Conservation (phyloP, 768 basidiomycete species). For the Russula vinacea region DNA sequence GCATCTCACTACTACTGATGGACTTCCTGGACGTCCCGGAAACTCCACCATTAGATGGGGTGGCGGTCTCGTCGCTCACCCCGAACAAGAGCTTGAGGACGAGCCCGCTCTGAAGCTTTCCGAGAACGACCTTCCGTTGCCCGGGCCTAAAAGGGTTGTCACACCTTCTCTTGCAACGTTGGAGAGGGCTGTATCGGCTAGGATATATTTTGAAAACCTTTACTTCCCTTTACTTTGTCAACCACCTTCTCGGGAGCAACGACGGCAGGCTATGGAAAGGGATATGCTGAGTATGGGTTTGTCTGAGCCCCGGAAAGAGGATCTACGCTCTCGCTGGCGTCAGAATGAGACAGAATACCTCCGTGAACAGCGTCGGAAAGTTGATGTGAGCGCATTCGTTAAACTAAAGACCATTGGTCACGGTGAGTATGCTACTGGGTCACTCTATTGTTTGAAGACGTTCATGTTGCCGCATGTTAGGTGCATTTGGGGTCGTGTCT, state of each 20-base stretch:
- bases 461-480: slow-evolving; percentile 41
- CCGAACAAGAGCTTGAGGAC: slow-evolving; percentile 64
- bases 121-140: slow-evolving; percentile 33
- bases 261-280: slow-evolving; percentile 80
- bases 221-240: slow-evolving; percentile 86
- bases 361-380: slow-evolving; percentile 76
- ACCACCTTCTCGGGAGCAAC: slow-evolving; percentile 79
- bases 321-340: slow-evolving; percentile 70
- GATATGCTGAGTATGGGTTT: slow-evolving; percentile 78
- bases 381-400: slow-evolving; percentile 80
- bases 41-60: slow-evolving; percentile 62
- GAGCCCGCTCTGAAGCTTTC: slow-evolving; percentile 37
- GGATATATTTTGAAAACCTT: slow-evolving; percentile 91
- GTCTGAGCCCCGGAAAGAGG: slow-evolving; percentile 64
- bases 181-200: slow-evolving; percentile 88
- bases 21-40: slow-evolving; percentile 54
- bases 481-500: slow-evolving; percentile 94
- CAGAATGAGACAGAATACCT: slow-evolving; percentile 89
- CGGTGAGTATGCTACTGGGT: slow-evolving; percentile 47
- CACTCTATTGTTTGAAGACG: slow-evolving; percentile 27
- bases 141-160: slow-evolving; percentile 55
- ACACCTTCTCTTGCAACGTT: slow-evolving; percentile 86
- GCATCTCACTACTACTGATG: slow-evolving; percentile 42
- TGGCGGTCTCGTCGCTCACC: slow-evolving; percentile 58
- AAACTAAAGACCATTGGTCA: slow-evolving; percentile 94